Conservation (phyloP, 1,139 yeast species). For the Scheffersomyces segobiensis region DNA sequence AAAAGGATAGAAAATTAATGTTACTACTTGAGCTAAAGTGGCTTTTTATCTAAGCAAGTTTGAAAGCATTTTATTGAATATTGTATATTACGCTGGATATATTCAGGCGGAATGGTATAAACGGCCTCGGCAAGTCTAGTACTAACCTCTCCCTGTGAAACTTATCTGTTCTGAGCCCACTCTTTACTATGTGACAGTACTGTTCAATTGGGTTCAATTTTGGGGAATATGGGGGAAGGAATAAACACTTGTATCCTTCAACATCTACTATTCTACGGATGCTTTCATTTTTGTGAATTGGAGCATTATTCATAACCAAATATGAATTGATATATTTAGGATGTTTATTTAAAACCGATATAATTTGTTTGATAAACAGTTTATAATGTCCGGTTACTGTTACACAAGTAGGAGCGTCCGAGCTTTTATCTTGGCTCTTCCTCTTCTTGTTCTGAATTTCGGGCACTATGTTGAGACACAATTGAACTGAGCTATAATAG, state of each 20-base stretch:
- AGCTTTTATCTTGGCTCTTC: not conserved
- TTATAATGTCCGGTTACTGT: not conserved
- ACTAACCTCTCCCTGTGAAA: too few species aligned
- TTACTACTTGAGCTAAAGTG: too few species aligned
- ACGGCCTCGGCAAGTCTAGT: too few species aligned
- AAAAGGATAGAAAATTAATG: too few species aligned
- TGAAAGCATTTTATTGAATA: too few species aligned
- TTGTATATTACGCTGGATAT: too few species aligned
- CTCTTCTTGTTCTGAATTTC: conserved; percentile 1
- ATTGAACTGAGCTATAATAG: conserved; percentile 2
- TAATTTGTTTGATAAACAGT: conserved; percentile 2
- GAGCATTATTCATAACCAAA: not conserved
- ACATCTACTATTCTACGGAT: not conserved
- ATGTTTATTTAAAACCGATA: conserved; percentile 1
- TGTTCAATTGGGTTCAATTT: too few species aligned
- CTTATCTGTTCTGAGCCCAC: too few species aligned
- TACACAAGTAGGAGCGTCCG: not conserved
- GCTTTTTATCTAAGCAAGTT: too few species aligned
- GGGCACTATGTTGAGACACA: conserved; percentile 5
- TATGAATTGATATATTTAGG: not conserved
- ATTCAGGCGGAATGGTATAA: too few species aligned
- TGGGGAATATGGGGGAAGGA: conserved; percentile 6
- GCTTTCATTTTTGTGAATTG: not conserved
- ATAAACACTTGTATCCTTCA: conserved; percentile 3
- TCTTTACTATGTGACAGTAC: too few species aligned